Evolutionary conservation across 2,329 filamentous ascomycete species (phyloP).

Genomic region (Epichloe coenophiala): DNA sequence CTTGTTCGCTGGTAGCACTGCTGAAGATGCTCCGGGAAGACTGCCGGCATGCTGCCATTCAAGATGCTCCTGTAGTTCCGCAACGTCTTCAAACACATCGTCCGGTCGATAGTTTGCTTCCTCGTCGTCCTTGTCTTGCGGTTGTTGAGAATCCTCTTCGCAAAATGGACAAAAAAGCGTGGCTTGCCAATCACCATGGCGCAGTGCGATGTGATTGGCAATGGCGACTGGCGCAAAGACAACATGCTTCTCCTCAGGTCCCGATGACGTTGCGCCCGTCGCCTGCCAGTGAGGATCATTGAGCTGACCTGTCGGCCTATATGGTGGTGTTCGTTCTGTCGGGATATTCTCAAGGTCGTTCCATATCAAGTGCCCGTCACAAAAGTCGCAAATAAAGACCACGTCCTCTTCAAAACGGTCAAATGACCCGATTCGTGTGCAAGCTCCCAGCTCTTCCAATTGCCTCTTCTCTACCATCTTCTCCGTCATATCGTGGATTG

Average conservation of each 20-base stretch:
- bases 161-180: constrained; percentile 20
- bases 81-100: too few relatives aligned
- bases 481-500: constrained; percentile 12
- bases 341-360: constrained; percentile 41
- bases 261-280: constrained; percentile 26
- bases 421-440: constrained; percentile 40
- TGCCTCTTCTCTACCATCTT: constrained; percentile 23
- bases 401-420: constrained; percentile 41
- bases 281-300: constrained; percentile 38
- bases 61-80: constrained; percentile 38
- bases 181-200: constrained; percentile 36
- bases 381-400: constrained; percentile 48
- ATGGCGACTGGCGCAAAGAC: constrained; percentile 45
- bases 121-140: too few relatives aligned
- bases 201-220: constrained; percentile 41
- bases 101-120: too few relatives aligned
- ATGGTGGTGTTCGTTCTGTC: constrained; percentile 25
- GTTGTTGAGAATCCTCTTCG: too few relatives aligned
- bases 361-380: constrained; percentile 47
- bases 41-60: constrained; percentile 40
- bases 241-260: constrained; percentile 32
- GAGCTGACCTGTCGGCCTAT: constrained; percentile 6
- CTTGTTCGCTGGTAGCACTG: constrained; percentile 18
- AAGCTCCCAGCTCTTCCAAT: constrained; percentile 36
- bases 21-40: constrained; percentile 22